phyloP scores from a whole-genome alignment of 2,329 filamentous ascomycete species.

The Thielaviopsis punctulata region DNA sequence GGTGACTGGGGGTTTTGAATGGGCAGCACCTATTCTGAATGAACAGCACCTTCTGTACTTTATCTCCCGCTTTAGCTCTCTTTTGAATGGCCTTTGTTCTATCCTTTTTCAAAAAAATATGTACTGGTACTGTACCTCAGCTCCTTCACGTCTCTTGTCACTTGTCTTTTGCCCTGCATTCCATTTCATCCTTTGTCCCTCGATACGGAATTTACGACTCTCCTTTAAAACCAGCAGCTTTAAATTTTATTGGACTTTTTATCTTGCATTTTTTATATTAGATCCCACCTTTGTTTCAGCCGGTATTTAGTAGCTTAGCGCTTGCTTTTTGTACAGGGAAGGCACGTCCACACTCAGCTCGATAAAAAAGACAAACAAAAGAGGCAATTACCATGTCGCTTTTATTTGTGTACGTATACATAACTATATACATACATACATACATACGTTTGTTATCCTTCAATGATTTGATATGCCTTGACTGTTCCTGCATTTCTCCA shows the following conservation, averaged over 20 bases:
- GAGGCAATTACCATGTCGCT: not conserved
- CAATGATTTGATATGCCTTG: not conserved
- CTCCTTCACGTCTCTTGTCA: not conserved
- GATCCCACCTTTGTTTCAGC: not conserved
- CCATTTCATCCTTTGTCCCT: not conserved
- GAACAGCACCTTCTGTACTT: not conserved
- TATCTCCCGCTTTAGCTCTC: not conserved
- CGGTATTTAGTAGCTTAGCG: not conserved
- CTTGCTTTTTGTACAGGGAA: not conserved
- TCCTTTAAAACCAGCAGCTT: not conserved
- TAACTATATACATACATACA: too few relatives aligned
- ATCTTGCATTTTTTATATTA: not conserved
- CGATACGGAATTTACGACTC: not conserved
- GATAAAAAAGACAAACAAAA: not conserved
- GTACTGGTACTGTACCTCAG: not conserved
- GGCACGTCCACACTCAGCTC: not conserved
- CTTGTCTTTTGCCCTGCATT: not conserved
- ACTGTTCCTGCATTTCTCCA: not conserved
- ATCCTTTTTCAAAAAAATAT: too few relatives aligned
- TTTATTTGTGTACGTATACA: too few relatives aligned
- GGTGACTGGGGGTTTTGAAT: not conserved
- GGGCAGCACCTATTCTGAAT: not conserved
- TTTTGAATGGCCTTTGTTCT: not conserved
- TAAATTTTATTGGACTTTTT: not conserved
- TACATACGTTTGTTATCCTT: not conserved